phyloP scores from a whole-genome alignment of 257 asterid genomes.

The Marsdenia floribunda region DNA sequence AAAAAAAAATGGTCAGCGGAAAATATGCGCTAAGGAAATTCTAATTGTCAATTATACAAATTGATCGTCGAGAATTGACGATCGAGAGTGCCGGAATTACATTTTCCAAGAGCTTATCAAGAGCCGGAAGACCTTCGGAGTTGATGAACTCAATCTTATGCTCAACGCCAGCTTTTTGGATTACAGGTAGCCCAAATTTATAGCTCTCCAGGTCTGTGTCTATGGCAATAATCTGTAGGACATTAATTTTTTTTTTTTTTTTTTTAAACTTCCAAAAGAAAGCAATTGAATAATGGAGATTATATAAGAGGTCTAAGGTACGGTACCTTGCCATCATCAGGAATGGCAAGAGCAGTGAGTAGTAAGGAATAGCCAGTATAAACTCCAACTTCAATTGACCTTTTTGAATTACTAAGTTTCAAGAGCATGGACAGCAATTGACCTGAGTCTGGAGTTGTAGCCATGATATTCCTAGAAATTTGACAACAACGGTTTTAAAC shows the following conservation, averaged over 20 bases:
- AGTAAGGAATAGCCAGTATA: neutral
- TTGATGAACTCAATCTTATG: constrained; percentile 43
- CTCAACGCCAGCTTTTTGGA: too few species aligned
- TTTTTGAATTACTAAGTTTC: neutral
- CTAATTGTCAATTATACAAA: neutral
- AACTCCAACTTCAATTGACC: constrained; percentile 8
- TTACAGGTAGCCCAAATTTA: too few species aligned
- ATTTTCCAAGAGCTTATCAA: constrained; percentile 35
- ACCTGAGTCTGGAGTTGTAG: constrained; percentile 6
- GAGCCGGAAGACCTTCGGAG: constrained; percentile 43
- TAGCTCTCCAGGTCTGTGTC: too few species aligned
- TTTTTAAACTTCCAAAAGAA: too few species aligned
- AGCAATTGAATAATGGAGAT: too few species aligned
- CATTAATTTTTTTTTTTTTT: neutral
- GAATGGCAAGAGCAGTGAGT: too few species aligned
- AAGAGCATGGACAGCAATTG: constrained; percentile 4
- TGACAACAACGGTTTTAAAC: neutral
- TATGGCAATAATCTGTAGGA: constrained; percentile 42
- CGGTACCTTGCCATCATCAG: too few species aligned
- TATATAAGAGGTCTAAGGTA: too few species aligned
- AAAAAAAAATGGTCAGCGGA: neutral
- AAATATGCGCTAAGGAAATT: too few species aligned
- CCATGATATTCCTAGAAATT: neutral
- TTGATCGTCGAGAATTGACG: too few species aligned
- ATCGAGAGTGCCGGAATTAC: constrained; percentile 19